Percentiles rank a stretch among this genome's conserved stretches.
Conservation (phyloP, 306 rosid species). For the Pyrus pyrifolia region DNA sequence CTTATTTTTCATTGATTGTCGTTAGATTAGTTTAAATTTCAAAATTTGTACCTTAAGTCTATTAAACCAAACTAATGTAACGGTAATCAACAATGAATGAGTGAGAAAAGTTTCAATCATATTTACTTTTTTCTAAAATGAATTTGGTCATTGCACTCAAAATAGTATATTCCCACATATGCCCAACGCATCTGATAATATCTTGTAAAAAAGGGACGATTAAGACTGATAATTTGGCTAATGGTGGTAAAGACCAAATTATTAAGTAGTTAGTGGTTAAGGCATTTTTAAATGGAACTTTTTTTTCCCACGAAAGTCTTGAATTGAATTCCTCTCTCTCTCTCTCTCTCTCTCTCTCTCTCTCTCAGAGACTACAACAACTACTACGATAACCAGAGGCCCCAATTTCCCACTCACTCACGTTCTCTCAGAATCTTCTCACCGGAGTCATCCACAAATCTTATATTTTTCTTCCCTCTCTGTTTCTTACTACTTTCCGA, state of each 20-base stretch:
- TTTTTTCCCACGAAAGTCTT: constrained; percentile 45
- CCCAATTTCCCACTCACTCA: constrained; percentile 19
- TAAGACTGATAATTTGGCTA: neutral
- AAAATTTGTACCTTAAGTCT: too few relatives aligned
- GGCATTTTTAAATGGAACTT: neutral
- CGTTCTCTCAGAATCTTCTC: constrained; percentile 61
- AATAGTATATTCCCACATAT: neutral
- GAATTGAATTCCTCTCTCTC: neutral
- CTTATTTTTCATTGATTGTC: too few relatives aligned
- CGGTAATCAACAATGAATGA: too few relatives aligned
- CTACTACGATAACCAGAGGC: constrained; percentile 16
- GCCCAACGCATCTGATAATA: neutral
- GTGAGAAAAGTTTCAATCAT: too few relatives aligned
- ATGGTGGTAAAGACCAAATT: neutral
- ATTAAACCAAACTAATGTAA: too few relatives aligned
- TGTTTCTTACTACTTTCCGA: constrained; percentile 21
- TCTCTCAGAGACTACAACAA: neutral
- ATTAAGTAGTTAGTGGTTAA: neutral
- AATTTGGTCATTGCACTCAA: neutral
- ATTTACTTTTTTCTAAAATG: too few relatives aligned
- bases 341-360: neutral
- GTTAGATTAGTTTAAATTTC: too few relatives aligned
- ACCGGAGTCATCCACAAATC: neutral
- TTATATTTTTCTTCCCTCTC: neutral
- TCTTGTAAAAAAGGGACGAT: neutral